These are phyloP conservation scores for Candida ovalis DNA, from an alignment of 805 yeast species.

Conservation along the genomic window DNA sequence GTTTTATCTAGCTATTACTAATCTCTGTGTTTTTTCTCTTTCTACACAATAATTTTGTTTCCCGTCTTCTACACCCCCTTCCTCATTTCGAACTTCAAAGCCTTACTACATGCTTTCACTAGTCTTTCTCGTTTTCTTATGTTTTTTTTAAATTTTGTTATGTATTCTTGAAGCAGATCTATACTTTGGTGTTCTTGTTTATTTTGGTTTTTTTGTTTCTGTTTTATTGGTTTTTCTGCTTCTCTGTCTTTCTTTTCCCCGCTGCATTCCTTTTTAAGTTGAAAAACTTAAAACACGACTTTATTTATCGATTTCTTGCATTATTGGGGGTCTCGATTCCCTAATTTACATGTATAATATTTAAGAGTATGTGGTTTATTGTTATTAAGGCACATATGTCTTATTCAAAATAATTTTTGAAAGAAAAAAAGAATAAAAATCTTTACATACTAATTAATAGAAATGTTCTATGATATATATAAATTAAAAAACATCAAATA, in stretches of 20 bases:
- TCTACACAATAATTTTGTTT: not conserved
- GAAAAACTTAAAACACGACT: not conserved
- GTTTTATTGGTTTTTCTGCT: slow-evolving; percentile 8
- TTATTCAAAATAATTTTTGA: too few relatives aligned
- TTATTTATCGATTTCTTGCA: not conserved
- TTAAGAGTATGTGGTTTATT: not conserved
- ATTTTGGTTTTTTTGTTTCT: not conserved
- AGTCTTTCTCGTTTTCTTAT: not conserved
- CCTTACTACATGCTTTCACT: not conserved
- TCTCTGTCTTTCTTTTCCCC: slow-evolving; percentile 7
- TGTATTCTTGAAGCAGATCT: not conserved
- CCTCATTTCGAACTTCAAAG: not conserved
- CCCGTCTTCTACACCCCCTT: not conserved
- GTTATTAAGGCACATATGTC: too few relatives aligned
- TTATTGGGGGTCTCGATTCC: not conserved
- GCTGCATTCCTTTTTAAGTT: not conserved
- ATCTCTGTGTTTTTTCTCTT: not conserved
- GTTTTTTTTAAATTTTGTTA: not conserved
- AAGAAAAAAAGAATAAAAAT: not conserved
- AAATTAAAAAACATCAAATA: not conserved
- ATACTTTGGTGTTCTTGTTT: not conserved
- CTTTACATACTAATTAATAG: not conserved
- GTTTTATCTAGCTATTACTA: not conserved
- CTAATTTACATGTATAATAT: not conserved
- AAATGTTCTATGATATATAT: too few relatives aligned